A percentile compares a stretch with the other conserved stretches of the same genome.
phyloP scores from a whole-genome alignment of 805 yeast species.

The Sugiyamaella valdiviana region DNA sequence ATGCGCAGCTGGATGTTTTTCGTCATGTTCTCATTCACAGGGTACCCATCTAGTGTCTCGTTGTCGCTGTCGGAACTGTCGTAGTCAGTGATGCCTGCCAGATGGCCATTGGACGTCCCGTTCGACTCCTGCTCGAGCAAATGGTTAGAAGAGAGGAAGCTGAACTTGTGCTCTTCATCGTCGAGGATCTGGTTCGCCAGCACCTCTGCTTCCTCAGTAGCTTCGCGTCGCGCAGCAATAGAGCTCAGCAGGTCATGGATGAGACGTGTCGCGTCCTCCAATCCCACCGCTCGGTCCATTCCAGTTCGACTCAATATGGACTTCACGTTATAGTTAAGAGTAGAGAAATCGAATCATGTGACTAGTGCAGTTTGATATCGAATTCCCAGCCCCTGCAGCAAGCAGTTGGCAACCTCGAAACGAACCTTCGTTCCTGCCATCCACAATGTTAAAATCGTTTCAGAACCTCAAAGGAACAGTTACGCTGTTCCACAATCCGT shows the following conservation, averaged over 20 bases:
- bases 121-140: conserved; percentile 7
- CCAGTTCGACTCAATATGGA: too few relatives aligned
- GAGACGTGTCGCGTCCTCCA: conserved; percentile 20
- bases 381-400: too few relatives aligned
- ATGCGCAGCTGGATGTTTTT: conserved; percentile 17
- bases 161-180: conserved; percentile 20
- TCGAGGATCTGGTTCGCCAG: conserved; percentile 22
- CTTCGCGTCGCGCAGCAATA: conserved; percentile 22
- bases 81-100: conserved; percentile 9
- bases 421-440: too few relatives aligned
- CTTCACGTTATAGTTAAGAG: too few relatives aligned
- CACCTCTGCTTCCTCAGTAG: conserved; percentile 16
- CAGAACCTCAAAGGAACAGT: conserved; percentile 27
- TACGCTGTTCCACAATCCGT: conserved; percentile 28
- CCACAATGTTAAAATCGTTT: conserved; percentile 26
- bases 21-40: background rate
- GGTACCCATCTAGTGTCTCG: conserved; percentile 2
- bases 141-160: conserved; percentile 11
- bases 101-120: conserved; percentile 9
- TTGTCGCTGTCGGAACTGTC: conserved; percentile 8
- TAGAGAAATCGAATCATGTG: too few relatives aligned
- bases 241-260: conserved; percentile 26
- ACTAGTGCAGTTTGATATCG: too few relatives aligned
- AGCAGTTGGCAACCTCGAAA: background rate
- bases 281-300: background rate